Conservation (phyloP, 2,329 filamentous ascomycete species). For the Allantophomopsis cytisporea region DNA sequence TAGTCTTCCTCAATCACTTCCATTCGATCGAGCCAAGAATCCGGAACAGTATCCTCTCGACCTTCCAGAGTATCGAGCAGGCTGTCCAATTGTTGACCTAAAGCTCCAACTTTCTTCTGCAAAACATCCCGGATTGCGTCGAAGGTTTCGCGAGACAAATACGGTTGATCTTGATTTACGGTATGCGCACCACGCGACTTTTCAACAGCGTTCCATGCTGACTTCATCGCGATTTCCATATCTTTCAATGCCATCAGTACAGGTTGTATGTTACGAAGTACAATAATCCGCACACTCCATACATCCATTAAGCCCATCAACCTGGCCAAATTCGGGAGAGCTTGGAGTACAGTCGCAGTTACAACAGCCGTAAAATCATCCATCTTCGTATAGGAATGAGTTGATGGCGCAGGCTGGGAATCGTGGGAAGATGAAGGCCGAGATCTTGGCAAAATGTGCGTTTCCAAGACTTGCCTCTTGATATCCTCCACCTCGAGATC, state of each 20-base stretch:
- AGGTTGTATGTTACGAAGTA: constrained; percentile 60
- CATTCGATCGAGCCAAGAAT: constrained; percentile 76
- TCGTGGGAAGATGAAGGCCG: constrained; percentile 32
- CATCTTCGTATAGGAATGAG: constrained; percentile 50
- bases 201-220: constrained; percentile 46
- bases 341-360: constrained; percentile 82
- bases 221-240: constrained; percentile 48
- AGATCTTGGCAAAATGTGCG: constrained; percentile 55
- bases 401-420: constrained; percentile 18
- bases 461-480: constrained; percentile 74
- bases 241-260: constrained; percentile 55
- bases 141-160: constrained; percentile 25
- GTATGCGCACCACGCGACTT: constrained; percentile 8
- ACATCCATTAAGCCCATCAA: constrained; percentile 59
- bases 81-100: constrained; percentile 64
- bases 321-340: constrained; percentile 67
- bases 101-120: constrained; percentile 51
- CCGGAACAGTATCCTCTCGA: constrained; percentile 68
- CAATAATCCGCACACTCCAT: constrained; percentile 66
- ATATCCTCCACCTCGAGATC: constrained; percentile 71
- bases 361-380: constrained; percentile 85
- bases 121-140: constrained; percentile 49
- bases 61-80: constrained; percentile 85
- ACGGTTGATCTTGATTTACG: constrained; percentile 1
- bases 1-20: constrained; percentile 69